Conservation (phyloP, 306 rosid species). For the Quercus dentata region DNA sequence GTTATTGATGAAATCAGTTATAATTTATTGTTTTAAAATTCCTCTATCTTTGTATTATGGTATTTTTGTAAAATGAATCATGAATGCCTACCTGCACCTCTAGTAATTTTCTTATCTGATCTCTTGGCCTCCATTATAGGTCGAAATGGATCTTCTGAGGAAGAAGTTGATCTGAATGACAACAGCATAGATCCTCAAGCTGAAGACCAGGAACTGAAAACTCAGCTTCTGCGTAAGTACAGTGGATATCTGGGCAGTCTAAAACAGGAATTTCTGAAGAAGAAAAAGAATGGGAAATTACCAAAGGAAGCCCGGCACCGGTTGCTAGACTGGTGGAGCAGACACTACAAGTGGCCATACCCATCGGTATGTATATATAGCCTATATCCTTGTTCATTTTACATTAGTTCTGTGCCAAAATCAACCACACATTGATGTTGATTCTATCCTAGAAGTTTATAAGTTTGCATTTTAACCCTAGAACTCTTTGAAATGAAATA, state of each 20-base stretch:
- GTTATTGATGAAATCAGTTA: neutral
- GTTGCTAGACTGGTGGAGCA: conserved; percentile 46
- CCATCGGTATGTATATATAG: conserved; percentile 22
- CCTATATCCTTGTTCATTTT: neutral
- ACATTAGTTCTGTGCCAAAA: neutral
- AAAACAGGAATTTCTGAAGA: conserved; percentile 47
- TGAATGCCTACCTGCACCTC: neutral
- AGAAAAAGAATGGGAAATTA: conserved; percentile 51
- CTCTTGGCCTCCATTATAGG: conserved; percentile 10
- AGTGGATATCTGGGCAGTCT: conserved; percentile 44
- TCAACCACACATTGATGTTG: neutral
- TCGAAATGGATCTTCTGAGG: conserved; percentile 24
- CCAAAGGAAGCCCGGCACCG: conserved; percentile 52
- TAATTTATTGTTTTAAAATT: neutral
- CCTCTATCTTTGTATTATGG: neutral
- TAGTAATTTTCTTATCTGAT: neutral
- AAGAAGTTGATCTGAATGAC: conserved; percentile 18
- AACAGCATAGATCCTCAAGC: conserved; percentile 34
- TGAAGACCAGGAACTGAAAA: conserved; percentile 43
- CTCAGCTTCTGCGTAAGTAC: conserved; percentile 42
- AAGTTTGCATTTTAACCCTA: neutral
- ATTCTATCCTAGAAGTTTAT: neutral
- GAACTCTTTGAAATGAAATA: neutral
- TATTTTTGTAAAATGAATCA: neutral
- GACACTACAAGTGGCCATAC: conserved; percentile 48